Evolutionary conservation across 257 asterid species (phyloP).

Genomic region (Lycium ferocissimum): DNA sequence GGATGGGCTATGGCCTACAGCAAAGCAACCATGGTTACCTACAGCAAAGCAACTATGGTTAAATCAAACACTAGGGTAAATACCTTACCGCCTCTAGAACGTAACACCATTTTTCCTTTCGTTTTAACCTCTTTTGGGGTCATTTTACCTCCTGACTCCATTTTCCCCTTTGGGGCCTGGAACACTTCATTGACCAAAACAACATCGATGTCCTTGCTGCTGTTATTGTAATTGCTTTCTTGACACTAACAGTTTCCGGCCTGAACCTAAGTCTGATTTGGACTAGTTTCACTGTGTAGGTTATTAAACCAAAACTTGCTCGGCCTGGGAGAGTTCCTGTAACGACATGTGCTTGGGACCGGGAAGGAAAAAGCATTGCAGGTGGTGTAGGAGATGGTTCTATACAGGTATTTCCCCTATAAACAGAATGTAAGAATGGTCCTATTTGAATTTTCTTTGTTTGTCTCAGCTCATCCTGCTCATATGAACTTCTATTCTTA

Average conservation of each 20-base stretch:
- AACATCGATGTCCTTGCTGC: neutral
- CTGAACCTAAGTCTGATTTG: constrained; percentile 33
- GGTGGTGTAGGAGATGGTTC: constrained; percentile 98
- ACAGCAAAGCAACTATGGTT: neutral
- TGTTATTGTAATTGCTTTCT: constrained; percentile 15
- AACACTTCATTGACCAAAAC: constrained; percentile 2
- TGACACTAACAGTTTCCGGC: neutral
- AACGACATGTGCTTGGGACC: constrained; percentile 92
- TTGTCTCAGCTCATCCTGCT: neutral
- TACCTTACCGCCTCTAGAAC: neutral
- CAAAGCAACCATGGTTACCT: neutral
- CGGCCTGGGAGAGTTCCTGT: constrained; percentile 95
- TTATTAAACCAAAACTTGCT: constrained; percentile 86
- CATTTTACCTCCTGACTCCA: neutral
- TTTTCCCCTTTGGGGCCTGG: neutral
- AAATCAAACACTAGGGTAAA: constrained; percentile 8
- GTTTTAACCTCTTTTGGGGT: constrained; percentile 4
- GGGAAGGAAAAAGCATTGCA: constrained; percentile 84
- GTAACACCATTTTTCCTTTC: neutral
- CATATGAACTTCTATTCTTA: constrained; percentile 28
- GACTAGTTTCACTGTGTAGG: constrained; percentile 55
- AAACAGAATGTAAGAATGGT: neutral
- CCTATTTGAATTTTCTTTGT: neutral
- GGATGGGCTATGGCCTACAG: neutral
- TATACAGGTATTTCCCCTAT: constrained; percentile 65